Base-by-base conservation (phyloP, 2,329 filamentous ascomycete species). In the Penicillium corylophilum region DNA sequence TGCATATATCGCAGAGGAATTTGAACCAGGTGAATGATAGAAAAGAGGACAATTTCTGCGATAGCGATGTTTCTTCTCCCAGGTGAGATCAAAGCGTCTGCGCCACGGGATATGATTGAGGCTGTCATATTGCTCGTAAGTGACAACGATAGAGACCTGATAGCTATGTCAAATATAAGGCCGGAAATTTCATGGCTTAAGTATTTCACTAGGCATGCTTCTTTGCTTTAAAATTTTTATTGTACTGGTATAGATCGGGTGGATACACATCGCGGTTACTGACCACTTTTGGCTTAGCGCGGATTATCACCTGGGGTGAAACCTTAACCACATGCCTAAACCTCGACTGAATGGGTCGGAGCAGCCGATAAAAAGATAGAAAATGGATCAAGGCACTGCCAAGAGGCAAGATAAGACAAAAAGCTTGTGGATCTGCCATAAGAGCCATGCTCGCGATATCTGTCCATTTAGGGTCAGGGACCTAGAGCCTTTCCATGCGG, bases 211-310 rank as follows among this genome's bases (percentile, higher is more conserved):
- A 41, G 24, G 29, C 12, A 18, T 28, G 18, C 1, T 38, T 20
- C 12, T 35, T 44, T 18, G 18, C n/a, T 12, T 31, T 36, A 28
- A 13, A 7, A 16, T 36, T 15, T 9, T 22, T 16, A 20, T 28
- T 23, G 16, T 5, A 13, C 13, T 22, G 5, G 20, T 47, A 47
- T 54, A 51, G 35, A 48, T 44, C 23, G 22, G 20, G 50, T 56
- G 50, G 55, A 57, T 52, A 7, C 35, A 47, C 50, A 55, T 65
- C 64, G 63, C 57, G 62, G 51, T 44, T 54, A 57, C 33, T 60
- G 64, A 64, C 62, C 61, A 52, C 23, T 61, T 61, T 39, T 3
- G 63, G 63, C 44, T 60, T 66, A 64, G 63, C 55, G 63, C 48
- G 18, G 16, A 28, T 38, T 4, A 39, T 24, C 13, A 36, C 22